These are phyloP conservation scores for Amanita brunnescens DNA, from an alignment of 768 basidiomycete genomes.

Conservation along the genomic window DNA sequence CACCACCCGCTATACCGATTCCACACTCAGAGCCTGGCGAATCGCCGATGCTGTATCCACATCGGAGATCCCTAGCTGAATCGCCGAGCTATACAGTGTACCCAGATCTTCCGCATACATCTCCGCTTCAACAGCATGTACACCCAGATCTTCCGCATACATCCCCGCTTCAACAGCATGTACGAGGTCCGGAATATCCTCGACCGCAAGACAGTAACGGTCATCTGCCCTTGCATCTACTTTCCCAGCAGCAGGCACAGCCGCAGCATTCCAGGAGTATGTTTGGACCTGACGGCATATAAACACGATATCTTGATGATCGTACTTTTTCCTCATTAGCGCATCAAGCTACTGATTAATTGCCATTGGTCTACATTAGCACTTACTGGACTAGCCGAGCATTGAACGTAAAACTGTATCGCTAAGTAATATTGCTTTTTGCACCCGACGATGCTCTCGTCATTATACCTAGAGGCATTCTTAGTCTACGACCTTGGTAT, in stretches of 20 bases:
- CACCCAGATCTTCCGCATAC: slow-evolving; percentile 42
- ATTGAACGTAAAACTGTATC: slow-evolving; percentile 17
- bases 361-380: slow-evolving; percentile 1
- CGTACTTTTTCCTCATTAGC: slow-evolving; percentile 9
- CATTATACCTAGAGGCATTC: slow-evolving; percentile 15
- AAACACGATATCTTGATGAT: slow-evolving; percentile 35
- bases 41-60: slow-evolving; percentile 39
- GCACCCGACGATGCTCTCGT: neutral
- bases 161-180: slow-evolving; percentile 28
- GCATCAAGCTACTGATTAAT: slow-evolving; percentile 6
- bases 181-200: slow-evolving; percentile 37
- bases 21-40: slow-evolving; percentile 33
- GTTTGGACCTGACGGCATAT: slow-evolving; percentile 39
- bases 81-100: slow-evolving; percentile 45
- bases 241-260: slow-evolving; percentile 11
- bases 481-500: slow-evolving; percentile 4
- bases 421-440: too few species aligned
- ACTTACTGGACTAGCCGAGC: slow-evolving; percentile 14
- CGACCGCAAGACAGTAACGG: slow-evolving; percentile 25
- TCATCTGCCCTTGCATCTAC: slow-evolving; percentile 24
- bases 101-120: slow-evolving; percentile 38
- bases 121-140: slow-evolving; percentile 32
- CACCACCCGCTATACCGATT: slow-evolving; percentile 30
- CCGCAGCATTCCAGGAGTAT: slow-evolving; percentile 13
- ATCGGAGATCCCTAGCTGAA: slow-evolving; percentile 51